Evolutionary conservation across 768 basidiomycete genomes (phyloP).

Genomic region (Tylopilus balloui): DNA sequence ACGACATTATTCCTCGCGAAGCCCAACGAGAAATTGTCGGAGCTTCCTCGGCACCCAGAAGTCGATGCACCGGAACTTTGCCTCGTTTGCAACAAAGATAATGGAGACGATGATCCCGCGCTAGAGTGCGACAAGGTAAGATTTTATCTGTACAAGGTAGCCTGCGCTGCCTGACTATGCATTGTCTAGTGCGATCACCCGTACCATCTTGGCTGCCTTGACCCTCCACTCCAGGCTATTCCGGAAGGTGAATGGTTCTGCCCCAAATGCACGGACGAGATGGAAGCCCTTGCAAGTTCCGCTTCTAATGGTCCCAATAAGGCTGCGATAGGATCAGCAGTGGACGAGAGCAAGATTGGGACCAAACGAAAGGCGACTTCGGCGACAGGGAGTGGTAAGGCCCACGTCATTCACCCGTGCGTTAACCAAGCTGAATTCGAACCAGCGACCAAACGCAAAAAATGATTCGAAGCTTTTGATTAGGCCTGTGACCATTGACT

Average conservation of each 20-base stretch:
- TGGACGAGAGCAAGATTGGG: constrained; percentile 24
- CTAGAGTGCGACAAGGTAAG: constrained; percentile 89
- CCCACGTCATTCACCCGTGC: not conserved
- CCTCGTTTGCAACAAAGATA: constrained; percentile 64
- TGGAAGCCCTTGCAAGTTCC: constrained; percentile 40
- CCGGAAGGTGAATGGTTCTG: constrained; percentile 96
- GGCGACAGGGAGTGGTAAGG: constrained; percentile 38
- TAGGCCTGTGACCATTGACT: not conserved
- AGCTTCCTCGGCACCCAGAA: constrained; percentile 80
- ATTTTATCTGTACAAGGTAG: not conserved
- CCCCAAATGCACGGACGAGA: constrained; percentile 59
- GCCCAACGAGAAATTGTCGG: constrained; percentile 69
- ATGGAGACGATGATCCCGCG: constrained; percentile 66
- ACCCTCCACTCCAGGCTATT: constrained; percentile 67
- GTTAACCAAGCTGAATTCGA: not conserved
- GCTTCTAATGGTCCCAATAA: constrained; percentile 17
- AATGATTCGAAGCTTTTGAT: constrained; percentile 17
- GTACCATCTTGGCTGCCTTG: constrained; percentile 79
- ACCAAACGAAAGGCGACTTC: constrained; percentile 46
- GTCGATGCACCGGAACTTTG: constrained; percentile 66
- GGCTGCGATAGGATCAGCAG: constrained; percentile 6
- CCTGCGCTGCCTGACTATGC: constrained; percentile 2
- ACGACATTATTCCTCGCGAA: constrained; percentile 79
- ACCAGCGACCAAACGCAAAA: constrained; percentile 38
- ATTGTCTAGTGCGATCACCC: constrained; percentile 75